Percentiles rank a stretch among this genome's conserved stretches.
Evolutionary conservation across 352 stramenopile genomes (phyloP).

Genomic region (Achlya hypogyna): DNA sequence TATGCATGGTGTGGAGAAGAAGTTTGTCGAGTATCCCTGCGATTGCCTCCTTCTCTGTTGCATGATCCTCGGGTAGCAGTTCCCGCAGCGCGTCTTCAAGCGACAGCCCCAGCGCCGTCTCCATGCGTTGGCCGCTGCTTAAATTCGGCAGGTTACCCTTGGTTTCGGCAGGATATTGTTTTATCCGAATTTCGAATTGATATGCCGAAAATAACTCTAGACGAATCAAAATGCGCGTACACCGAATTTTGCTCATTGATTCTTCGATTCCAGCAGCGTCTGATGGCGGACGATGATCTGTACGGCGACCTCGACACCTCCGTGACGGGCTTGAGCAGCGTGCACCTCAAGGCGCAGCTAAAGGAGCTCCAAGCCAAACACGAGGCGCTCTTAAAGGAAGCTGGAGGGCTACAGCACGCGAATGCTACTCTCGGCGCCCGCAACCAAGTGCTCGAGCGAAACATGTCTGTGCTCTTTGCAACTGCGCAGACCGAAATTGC

Average conservation of each 20-base stretch:
- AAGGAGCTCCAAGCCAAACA: constrained; percentile 46
- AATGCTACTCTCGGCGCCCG: constrained; percentile 48
- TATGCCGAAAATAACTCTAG: background rate
- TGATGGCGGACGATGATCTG: constrained; percentile 39
- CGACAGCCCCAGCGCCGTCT: constrained; percentile 5
- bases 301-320: constrained; percentile 80
- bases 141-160: background rate
- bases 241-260: background rate
- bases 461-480: constrained; percentile 63
- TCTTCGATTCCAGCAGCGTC: background rate
- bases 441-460: constrained; percentile 53
- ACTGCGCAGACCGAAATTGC: constrained; percentile 66
- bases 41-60: background rate
- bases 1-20: background rate
- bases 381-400: constrained; percentile 38
- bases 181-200: background rate
- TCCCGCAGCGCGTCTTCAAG: constrained; percentile 5
- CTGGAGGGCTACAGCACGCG: constrained; percentile 51
- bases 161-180: too few species aligned
- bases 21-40: background rate
- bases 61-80: background rate
- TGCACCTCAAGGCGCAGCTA: constrained; percentile 35
- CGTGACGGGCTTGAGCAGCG: constrained; percentile 35
- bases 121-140: background rate
- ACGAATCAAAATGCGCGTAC: background rate